Evolutionary conservation across 345 rosid species (phyloP), one percentile per base, ranked within the genome.

Genomic region (Raphanus raphanistrum): DNA sequence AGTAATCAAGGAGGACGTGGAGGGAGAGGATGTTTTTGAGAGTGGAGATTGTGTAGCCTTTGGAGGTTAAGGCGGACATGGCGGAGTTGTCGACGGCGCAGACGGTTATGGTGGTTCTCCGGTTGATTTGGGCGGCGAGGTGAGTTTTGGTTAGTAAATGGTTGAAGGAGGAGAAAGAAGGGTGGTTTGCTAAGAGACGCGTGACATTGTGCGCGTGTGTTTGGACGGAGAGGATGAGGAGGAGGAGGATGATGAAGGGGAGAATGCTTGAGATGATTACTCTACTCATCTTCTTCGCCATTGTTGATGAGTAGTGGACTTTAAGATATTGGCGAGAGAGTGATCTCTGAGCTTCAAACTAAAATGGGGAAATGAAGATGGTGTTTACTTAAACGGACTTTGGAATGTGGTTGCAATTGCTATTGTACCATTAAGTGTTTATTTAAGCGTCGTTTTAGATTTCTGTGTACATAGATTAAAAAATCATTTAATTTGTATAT

Each of bases 1-100:
- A 95, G 90, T 95, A 95, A 76, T 95, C 99, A 8, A 93, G 85
- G 73, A 95, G 93, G 72, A 95, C 83, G 80, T 95, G 99, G 80
- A 87, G 85, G 76, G 97, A 91, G 77, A 95, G 96, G 71, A 91
- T 83, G 94, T 88, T 90, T 35, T 89, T 93, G 71, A 93, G 45
- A 71, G 96, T 87, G 80, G 81, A 68, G 80, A 90, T 80, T 29
- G 96, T 68, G 41, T 89, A 90, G 72, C 86, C 86, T 45, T 78
- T 86, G 12, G 86, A 70, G 83, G 90, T 91, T 59, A 95, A 75
- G 4, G 70, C 78, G 17, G 84, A 64, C 96, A 96, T 93, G 80
- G 87, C 98, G 60, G 86, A 74, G 81, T 96, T 89, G 80, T 89
- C 91, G 26, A 96, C 81, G 79, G 96, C 96, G 77, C 88, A 88